Evolutionary conservation across 352 stramenopile genomes (phyloP).

Genomic region (Globisporangium canariense): DNA sequence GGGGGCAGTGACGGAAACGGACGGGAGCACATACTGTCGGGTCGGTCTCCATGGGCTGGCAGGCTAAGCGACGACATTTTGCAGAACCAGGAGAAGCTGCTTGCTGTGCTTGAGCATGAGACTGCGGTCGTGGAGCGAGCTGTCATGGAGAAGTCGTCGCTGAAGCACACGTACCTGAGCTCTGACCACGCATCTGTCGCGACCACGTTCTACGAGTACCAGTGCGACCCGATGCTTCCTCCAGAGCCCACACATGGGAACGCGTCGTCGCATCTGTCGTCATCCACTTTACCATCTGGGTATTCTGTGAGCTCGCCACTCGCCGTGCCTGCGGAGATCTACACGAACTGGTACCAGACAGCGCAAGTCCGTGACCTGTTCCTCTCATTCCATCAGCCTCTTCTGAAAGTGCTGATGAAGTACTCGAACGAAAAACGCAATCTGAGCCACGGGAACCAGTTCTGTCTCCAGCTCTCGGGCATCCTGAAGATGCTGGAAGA

Average conservation of each 20-base stretch:
- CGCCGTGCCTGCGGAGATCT: constrained; percentile 18
- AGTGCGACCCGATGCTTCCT: constrained; percentile 57
- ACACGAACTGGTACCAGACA: constrained; percentile 47
- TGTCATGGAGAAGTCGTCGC: constrained; percentile 75
- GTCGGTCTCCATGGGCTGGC: constrained; percentile 42
- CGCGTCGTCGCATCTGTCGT: neutral
- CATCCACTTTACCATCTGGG: neutral
- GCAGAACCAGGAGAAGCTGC: constrained; percentile 77
- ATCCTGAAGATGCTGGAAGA: constrained; percentile 55
- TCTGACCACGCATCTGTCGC: constrained; percentile 22
- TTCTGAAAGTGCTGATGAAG: constrained; percentile 51
- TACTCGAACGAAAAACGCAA: constrained; percentile 50
- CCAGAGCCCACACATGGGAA: constrained; percentile 19
- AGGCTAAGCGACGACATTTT: constrained; percentile 76
- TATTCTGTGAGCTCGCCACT: neutral
- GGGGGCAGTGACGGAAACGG: neutral
- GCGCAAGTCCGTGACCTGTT: constrained; percentile 66
- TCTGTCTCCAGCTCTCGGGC: constrained; percentile 35
- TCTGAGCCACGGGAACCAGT: constrained; percentile 37
- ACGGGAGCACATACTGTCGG: constrained; percentile 16
- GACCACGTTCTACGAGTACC: constrained; percentile 56
- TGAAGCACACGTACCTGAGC: constrained; percentile 61
- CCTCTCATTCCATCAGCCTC: constrained; percentile 41
- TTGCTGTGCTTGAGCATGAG: constrained; percentile 74
- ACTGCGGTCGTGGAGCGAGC: constrained; percentile 72